Base-by-base conservation (phyloP, 345 rosid species). In the Linum lewisii region DNA sequence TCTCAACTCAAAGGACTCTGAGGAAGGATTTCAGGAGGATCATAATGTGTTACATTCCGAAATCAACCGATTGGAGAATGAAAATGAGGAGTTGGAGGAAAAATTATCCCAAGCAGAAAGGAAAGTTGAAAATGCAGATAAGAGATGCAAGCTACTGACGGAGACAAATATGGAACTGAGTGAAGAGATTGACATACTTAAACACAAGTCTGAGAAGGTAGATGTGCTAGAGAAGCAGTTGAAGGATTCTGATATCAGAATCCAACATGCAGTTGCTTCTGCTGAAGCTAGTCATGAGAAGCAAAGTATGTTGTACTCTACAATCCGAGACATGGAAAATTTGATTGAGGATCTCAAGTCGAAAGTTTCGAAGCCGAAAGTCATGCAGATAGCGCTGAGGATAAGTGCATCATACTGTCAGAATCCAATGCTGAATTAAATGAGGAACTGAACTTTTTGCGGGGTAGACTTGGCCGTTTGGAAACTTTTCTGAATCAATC, bases 221-320 rank as follows among this genome's bases (percentile, higher is more conserved):
- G 79, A 78, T 38, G 73, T 66, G 11, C 82, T 93, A 54, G 91
- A 89, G 74, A 79, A 73, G 72, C 86, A 65, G 62, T 62, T 83
- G 73, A 76, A 67, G 70, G 94, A 84, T 49, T 79, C 84, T 54
- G 91, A 88, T 68, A 77, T 77, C 63, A 79, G 50, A 63, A 75
- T 89, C 55, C 87, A 87, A 62, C 82, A 65, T 77, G 97, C 95
- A 9, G 74, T 81, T 63, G 99, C 91, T 49, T 85, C 88, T 63
- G 70, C 76, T 11, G 97, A 89, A 75, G 97, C 99, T 61, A 77
- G 91, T 65, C 82, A 82, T 72, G 99, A 93, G 77, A 85, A 84
- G 69, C 83, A 83, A 75, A 73, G 22, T 50, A 77, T 93, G 84
- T 70, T 86, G 63, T 69, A 77, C 66, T 65, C 84, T 62, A 79